Base-by-base conservation (phyloP, 768 basidiomycete species). In the Coprinopsis marcescibilis region DNA sequence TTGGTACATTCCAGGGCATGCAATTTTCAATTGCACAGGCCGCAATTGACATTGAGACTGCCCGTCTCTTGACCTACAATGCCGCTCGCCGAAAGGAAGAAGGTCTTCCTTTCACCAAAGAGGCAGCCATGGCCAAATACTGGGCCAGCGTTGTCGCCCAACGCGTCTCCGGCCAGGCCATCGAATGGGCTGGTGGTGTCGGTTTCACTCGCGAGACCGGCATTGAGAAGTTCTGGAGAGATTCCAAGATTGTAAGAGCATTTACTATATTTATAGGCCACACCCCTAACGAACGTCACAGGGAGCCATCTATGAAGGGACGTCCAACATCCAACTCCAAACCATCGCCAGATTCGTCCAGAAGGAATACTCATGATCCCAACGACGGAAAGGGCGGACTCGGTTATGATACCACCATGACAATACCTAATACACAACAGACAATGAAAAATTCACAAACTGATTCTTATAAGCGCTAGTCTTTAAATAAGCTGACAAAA, bases 71-170 rank as follows among this genome's bases (percentile, higher is more conserved):
- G 53, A 95, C 93, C 5, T 99, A 99, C 70, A 98, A 97, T 57
- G 95, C 95, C 17, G 95, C 96, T 32, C 75, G 95, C 24, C 76
- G 90, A 45, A 94, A 95, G 75, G 95, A 96, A 64, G 87, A 93
- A 62, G 91, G 92, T 7, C 72, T 73, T 59, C 58, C 68, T 21
- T 99, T 98, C 65, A 82, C 84, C 23, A 90, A 89, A 66, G 89
- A 97, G 66, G 95, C 96, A 10, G 96, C 96, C 1, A 96, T 97
- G 89, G 96, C 96, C 41, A 99, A 99, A 66, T 94, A 88, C 59
- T 90, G 83, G 75, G 77, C 85, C 19, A 91, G 90, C 50, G 77
- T 86, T 17, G 80, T 99, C 4, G 96, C 96, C 12, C 89, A 95
- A 66, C 73, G 76, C 34, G 93, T 96, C 2, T 77, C 85, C 8